These are phyloP conservation scores for Candida verbasci DNA, from an alignment of 805 yeast genomes.

Conservation along the genomic window DNA sequence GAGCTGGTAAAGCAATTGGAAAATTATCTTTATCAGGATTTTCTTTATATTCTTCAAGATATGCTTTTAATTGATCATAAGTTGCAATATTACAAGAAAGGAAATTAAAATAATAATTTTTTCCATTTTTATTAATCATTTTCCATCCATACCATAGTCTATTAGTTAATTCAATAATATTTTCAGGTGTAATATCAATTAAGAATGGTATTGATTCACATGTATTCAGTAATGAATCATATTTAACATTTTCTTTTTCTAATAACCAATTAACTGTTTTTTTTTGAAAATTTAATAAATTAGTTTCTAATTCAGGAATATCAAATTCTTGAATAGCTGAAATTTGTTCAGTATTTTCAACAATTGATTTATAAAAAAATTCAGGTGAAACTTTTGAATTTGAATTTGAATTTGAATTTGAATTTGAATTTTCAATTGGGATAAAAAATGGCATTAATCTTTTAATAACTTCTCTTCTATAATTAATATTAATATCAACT, in stretches of 20 bases:
- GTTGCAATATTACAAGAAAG: slow-evolving; percentile 40
- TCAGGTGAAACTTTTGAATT: slow-evolving; percentile 22
- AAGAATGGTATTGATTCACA: slow-evolving; percentile 19
- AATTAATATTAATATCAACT: slow-evolving; percentile 2
- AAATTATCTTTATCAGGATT: slow-evolving; percentile 15
- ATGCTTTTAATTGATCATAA: slow-evolving; percentile 20
- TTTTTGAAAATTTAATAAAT: slow-evolving; percentile 47
- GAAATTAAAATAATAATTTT: slow-evolving; percentile 43
- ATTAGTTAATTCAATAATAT: slow-evolving; percentile 31
- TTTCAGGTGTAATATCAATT: slow-evolving; percentile 2
- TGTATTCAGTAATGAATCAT: slow-evolving; percentile 21
- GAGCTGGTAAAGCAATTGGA: slow-evolving; percentile 38
- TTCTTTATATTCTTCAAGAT: slow-evolving; percentile 22
- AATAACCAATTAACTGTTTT: slow-evolving; percentile 57
- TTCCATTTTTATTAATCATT: slow-evolving; percentile 11
- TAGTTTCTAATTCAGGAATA: slow-evolving; percentile 41
- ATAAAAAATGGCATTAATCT: background rate
- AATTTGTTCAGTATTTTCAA: slow-evolving; percentile 35
- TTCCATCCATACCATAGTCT: slow-evolving; percentile 53
- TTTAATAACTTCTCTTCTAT: slow-evolving; percentile 1
- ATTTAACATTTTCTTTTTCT: slow-evolving; percentile 42
- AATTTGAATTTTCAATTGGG: background rate
- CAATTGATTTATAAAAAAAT: slow-evolving; percentile 47
- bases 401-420: no score
- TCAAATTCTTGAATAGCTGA: slow-evolving; percentile 16